These are phyloP conservation scores for Barnettozyma pratensis DNA, from an alignment of 805 yeast species.

Conservation along the genomic window DNA sequence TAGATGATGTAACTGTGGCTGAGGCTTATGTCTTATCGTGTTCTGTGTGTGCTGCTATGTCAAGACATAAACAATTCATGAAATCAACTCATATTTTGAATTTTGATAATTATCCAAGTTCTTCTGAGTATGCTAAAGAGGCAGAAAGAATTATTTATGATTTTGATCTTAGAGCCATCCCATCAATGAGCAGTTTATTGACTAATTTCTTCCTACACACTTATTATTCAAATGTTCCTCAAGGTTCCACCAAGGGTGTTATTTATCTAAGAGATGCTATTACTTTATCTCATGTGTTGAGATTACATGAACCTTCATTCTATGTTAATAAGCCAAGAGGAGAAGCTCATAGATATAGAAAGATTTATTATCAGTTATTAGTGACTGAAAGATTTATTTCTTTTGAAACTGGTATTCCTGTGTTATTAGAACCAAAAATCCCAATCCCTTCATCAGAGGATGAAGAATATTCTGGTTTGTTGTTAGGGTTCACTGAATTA, in stretches of 20 bases:
- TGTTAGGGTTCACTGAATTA: conserved; percentile 21
- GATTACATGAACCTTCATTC: conserved; percentile 17
- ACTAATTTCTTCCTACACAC: conserved; percentile 19
- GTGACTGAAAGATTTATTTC: conserved; percentile 22
- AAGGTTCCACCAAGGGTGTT: conserved; percentile 14
- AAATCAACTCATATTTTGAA: conserved; percentile 16
- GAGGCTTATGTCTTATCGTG: conserved; percentile 19
- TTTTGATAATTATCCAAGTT: conserved; percentile 16
- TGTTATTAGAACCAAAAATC: conserved; percentile 19
- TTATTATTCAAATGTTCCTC: conserved; percentile 18
- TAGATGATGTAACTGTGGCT: conserved; percentile 10
- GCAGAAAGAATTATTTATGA: conserved; percentile 17
- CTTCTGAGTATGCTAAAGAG: conserved; percentile 18
- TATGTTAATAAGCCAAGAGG: conserved; percentile 9
- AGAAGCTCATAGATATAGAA: conserved; percentile 19
- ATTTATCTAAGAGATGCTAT: conserved; percentile 21
- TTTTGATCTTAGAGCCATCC: conserved; percentile 15
- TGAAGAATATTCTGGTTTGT: conserved; percentile 22
- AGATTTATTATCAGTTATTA: conserved; percentile 19
- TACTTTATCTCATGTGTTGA: conserved; percentile 19
- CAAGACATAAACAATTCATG: conserved; percentile 19
- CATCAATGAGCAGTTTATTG: conserved; percentile 13
- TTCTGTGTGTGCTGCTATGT: conserved; percentile 21
- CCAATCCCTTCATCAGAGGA: conserved; percentile 21
- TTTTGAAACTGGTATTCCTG: conserved; percentile 19